Evolutionary conservation across 2,329 filamentous ascomycete genomes (phyloP).

Genomic region (Aspergillus fructus): DNA sequence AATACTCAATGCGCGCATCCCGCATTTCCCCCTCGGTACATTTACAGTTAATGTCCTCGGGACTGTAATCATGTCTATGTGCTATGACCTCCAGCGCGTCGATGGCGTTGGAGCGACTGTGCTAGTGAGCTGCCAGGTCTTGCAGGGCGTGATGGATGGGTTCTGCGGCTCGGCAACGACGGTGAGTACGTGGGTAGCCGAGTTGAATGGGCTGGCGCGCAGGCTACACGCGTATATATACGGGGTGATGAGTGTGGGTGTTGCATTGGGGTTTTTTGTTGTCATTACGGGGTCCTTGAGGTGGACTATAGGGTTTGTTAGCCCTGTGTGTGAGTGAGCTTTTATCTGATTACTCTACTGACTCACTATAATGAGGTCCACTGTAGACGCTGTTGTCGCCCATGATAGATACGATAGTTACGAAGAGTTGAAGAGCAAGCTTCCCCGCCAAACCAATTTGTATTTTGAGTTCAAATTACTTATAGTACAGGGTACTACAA

Average conservation of each 20-base stretch:
- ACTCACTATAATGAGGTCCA: neutral
- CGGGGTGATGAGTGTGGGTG: constrained; percentile 48
- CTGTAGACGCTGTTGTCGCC: neutral
- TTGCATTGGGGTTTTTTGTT: constrained; percentile 50
- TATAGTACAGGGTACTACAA: constrained; percentile 40
- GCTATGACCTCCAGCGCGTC: constrained; percentile 74
- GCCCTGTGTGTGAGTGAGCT: constrained; percentile 31
- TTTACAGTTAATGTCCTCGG: constrained; percentile 80
- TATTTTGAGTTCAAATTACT: constrained; percentile 35
- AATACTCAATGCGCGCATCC: constrained; percentile 65
- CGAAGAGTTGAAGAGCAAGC: neutral
- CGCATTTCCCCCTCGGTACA: constrained; percentile 79
- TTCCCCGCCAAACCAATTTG: constrained; percentile 30
- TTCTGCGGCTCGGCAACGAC: constrained; percentile 68
- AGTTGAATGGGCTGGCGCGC: constrained; percentile 55
- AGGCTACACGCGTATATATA: constrained; percentile 63
- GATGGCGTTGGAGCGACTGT: constrained; percentile 43
- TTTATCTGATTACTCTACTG: neutral
- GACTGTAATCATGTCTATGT: constrained; percentile 70
- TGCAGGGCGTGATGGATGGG: constrained; percentile 66
- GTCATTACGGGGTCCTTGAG: constrained; percentile 57
- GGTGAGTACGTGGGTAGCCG: constrained; percentile 66
- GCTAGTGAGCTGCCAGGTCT: constrained; percentile 62
- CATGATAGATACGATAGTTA: neutral
- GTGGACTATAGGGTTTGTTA: constrained; percentile 49